phyloP scores from a whole-genome alignment of 2,329 filamentous ascomycete genomes.

The Blumeria hordei region DNA sequence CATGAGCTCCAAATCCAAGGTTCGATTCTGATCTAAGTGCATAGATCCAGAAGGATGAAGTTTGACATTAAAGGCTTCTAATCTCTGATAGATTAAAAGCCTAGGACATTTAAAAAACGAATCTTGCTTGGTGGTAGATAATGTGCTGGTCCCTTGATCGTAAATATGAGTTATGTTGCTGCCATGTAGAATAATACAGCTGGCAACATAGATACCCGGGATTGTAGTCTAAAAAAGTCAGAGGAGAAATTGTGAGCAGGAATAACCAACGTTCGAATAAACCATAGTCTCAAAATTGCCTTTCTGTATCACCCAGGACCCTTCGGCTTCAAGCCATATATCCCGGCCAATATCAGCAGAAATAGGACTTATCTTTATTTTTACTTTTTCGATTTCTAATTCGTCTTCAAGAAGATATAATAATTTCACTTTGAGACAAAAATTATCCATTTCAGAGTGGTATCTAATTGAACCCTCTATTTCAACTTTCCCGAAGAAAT shows the following conservation, averaged over 20 bases:
- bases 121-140: conserved; percentile 4
- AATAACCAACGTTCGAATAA: conserved; percentile 20
- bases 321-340: conserved; percentile 30
- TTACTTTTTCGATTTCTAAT: conserved; percentile 39
- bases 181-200: conserved; percentile 40
- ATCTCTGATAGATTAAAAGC: conserved; percentile 49
- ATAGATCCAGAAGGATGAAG: conserved; percentile 44
- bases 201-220: conserved; percentile 51
- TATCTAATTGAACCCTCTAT: conserved; percentile 47
- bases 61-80: conserved; percentile 41
- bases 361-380: conserved; percentile 34
- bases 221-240: conserved; percentile 29
- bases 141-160: conserved; percentile 25
- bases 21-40: conserved; percentile 56
- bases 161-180: conserved; percentile 41
- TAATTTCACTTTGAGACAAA: conserved; percentile 42
- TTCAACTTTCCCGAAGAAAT: conserved; percentile 48
- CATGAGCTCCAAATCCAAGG: conserved; percentile 46
- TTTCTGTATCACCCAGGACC: conserved; percentile 22
- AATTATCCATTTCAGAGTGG: conserved; percentile 47
- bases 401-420: conserved; percentile 49
- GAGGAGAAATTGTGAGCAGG: neutral
- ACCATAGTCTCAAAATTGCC: conserved; percentile 21
- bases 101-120: conserved; percentile 32
- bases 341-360: conserved; percentile 35